Evolutionary conservation across 192 early-diverging fungal species (phyloP).

Genomic region (Jimgerdemannia lactiflua): DNA sequence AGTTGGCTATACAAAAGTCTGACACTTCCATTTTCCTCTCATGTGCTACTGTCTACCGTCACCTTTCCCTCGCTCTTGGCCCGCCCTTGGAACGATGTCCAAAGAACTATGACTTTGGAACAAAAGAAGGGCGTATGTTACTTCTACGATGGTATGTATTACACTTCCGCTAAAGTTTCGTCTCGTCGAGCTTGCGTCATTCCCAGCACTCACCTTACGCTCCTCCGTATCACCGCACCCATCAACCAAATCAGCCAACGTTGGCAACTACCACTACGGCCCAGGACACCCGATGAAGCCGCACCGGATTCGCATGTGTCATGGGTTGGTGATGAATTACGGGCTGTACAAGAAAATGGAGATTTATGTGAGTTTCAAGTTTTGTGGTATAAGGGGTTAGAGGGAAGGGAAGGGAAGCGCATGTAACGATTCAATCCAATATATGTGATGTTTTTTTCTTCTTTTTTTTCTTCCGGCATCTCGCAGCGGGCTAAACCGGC

Average conservation of each 20-base stretch:
- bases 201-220: slow-evolving; percentile 3
- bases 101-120: slow-evolving; percentile 23
- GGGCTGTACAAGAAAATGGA: slow-evolving; percentile 93
- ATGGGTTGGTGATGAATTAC: slow-evolving; percentile 91
- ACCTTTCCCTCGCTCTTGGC: no score
- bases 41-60: no score
- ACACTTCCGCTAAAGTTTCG: not conserved
- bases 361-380: slow-evolving; percentile 49
- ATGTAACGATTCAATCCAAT: not conserved
- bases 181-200: not conserved
- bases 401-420: not conserved
- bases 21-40: no score
- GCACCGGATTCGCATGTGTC: slow-evolving; percentile 88
- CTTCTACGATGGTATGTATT: slow-evolving; percentile 57
- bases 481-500: slow-evolving; percentile 38
- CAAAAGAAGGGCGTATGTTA: slow-evolving; percentile 58
- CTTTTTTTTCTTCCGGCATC: not conserved
- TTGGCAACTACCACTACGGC: slow-evolving; percentile 88
- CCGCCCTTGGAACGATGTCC: no score
- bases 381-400: slow-evolving; percentile 2
- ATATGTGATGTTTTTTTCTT: no score
- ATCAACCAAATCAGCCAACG: slow-evolving; percentile 38
- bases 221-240: not conserved
- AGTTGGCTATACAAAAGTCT: no score
- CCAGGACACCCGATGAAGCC: slow-evolving; percentile 99